Evolutionary conservation across 2,329 filamentous ascomycete species (phyloP).

Genomic region (Fusarium bulbicola): DNA sequence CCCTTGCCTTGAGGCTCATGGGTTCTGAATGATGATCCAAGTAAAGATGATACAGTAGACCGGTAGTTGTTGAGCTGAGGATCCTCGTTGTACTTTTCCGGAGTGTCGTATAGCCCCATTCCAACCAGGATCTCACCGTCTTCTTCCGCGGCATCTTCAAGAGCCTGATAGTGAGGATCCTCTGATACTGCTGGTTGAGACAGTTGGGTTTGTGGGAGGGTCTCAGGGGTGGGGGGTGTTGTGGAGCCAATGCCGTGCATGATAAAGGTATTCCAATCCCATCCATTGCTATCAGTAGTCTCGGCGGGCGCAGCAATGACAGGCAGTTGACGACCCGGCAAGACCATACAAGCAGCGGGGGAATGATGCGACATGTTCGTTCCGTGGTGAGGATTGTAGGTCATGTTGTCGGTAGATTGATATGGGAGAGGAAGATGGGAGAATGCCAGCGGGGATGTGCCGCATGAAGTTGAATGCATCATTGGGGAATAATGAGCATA

Average conservation of each 20-base stretch:
- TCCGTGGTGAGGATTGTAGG: slow-evolving; percentile 52
- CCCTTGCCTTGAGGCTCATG: slow-evolving; percentile 71
- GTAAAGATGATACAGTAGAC: slow-evolving; percentile 62
- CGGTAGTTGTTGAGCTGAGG: slow-evolving; percentile 63
- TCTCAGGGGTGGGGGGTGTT: slow-evolving; percentile 68
- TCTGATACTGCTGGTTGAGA: slow-evolving; percentile 58
- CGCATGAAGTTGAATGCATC: slow-evolving; percentile 64
- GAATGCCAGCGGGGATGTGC: slow-evolving; percentile 65
- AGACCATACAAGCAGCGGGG: slow-evolving; percentile 41
- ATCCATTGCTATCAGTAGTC: slow-evolving; percentile 17
- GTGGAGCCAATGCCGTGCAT: slow-evolving; percentile 57
- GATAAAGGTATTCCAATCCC: slow-evolving; percentile 58
- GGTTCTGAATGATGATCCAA: slow-evolving; percentile 59
- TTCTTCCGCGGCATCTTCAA: slow-evolving; percentile 61
- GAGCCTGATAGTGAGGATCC: slow-evolving; percentile 59
- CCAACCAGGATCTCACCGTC: slow-evolving; percentile 80
- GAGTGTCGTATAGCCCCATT: slow-evolving; percentile 82
- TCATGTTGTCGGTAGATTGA: slow-evolving; percentile 48
- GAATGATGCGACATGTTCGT: slow-evolving; percentile 49
- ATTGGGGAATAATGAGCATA: slow-evolving; percentile 61
- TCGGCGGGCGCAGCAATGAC: slow-evolving; percentile 46
- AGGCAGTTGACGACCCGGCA: slow-evolving; percentile 27
- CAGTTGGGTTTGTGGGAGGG: slow-evolving; percentile 63
- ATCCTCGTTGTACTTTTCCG: slow-evolving; percentile 64
- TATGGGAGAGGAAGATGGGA: slow-evolving; percentile 63